These are phyloP conservation scores for Monilinia polystroma DNA, from an alignment of 2,329 filamentous ascomycete species.

Conservation along the genomic window DNA sequence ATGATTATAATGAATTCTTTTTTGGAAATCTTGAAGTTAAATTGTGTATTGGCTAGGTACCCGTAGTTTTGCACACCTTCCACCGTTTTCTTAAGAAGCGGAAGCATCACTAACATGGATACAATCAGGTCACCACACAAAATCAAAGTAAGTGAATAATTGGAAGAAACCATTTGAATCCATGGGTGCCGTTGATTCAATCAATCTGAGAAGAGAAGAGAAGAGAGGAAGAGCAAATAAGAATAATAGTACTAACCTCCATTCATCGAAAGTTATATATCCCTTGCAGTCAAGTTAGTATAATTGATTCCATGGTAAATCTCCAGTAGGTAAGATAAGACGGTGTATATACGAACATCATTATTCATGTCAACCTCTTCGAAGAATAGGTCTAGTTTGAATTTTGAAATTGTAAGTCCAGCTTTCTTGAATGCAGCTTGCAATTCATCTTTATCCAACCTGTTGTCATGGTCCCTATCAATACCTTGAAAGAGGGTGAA, in stretches of 20 bases:
- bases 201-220: neutral
- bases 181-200: neutral
- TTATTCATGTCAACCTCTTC: conserved; percentile 83
- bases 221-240: neutral
- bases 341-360: conserved; percentile 49
- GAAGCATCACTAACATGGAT: neutral
- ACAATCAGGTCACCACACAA: neutral
- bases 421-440: conserved; percentile 73
- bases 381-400: conserved; percentile 83
- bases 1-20: neutral
- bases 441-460: conserved; percentile 83
- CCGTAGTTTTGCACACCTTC: conserved; percentile 6
- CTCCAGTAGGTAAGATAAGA: neutral
- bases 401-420: conserved; percentile 74
- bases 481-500: conserved; percentile 80
- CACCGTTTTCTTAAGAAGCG: neutral
- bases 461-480: conserved; percentile 80
- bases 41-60: neutral
- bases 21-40: neutral
- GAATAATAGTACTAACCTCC: conserved; percentile 66
- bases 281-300: conserved; percentile 40
- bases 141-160: neutral
- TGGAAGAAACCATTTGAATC: neutral
- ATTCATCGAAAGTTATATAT: conserved; percentile 86
- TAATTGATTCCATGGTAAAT: neutral